phyloP scores from a whole-genome alignment of 192 early-diverging fungal species.

The Glomus cerebriforme region DNA sequence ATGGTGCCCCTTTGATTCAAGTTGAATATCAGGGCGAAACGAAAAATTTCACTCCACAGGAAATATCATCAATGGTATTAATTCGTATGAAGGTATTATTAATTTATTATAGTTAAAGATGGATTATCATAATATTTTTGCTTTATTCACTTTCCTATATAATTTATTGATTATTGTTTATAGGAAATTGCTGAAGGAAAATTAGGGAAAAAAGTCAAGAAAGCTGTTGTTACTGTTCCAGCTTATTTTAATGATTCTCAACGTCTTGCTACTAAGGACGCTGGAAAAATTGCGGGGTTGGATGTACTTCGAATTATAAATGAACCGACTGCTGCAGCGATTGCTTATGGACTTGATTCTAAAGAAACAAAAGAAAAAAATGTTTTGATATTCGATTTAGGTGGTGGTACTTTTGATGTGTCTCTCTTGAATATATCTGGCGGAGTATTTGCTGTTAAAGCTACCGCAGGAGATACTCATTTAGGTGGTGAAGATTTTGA shows the following conservation, averaged over 20 bases:
- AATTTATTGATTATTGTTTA: background rate
- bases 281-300: slow-evolving; percentile 82
- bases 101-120: too few species aligned
- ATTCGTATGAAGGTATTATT: slow-evolving; percentile 72
- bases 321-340: slow-evolving; percentile 88
- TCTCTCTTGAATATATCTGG: slow-evolving; percentile 76
- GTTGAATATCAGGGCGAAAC: slow-evolving; percentile 82
- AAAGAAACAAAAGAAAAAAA: slow-evolving; percentile 75
- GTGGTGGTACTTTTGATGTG: slow-evolving; percentile 88
- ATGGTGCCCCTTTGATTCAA: slow-evolving; percentile 74
- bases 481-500: slow-evolving; percentile 85
- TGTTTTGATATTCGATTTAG: slow-evolving; percentile 81
- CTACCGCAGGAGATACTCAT: slow-evolving; percentile 82
- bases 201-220: slow-evolving; percentile 78
- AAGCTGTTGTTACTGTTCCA: slow-evolving; percentile 95
- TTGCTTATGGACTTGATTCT: slow-evolving; percentile 82
- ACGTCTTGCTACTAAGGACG: slow-evolving; percentile 89
- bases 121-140: background rate
- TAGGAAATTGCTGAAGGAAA: slow-evolving; percentile 76
- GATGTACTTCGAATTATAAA: slow-evolving; percentile 89
- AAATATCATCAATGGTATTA: slow-evolving; percentile 98
- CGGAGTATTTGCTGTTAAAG: slow-evolving; percentile 80
- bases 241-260: slow-evolving; percentile 93
- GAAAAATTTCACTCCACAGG: slow-evolving; percentile 80
- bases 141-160: too few species aligned